Evolutionary conservation across 371 early-diverging fungal species (phyloP).

Genomic region (Lichtheimia ramosa): DNA sequence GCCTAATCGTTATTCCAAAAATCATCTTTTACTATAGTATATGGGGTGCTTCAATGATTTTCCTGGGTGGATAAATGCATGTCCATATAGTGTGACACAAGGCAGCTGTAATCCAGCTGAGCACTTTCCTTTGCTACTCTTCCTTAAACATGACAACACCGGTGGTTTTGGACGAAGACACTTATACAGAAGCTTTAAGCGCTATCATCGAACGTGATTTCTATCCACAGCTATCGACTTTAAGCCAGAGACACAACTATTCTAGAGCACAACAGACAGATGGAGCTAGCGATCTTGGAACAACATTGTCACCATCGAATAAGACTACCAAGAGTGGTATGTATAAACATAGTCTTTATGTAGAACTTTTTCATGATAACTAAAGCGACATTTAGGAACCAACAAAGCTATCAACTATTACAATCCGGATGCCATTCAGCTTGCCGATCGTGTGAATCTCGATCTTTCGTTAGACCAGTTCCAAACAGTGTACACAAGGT

Average conservation of each 20-base stretch:
- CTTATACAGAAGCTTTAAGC: conserved; percentile 75
- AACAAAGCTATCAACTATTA: conserved; percentile 30
- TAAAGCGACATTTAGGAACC: no score
- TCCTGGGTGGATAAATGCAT: no score
- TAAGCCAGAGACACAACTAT: conserved; percentile 61
- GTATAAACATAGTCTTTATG: background rate
- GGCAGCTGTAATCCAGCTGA: no score
- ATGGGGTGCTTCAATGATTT: no score
- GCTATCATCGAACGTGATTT: conserved; percentile 85
- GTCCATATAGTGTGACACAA: no score
- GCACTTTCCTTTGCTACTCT: no score
- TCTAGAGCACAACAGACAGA: conserved; percentile 30
- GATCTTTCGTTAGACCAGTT: conserved; percentile 63
- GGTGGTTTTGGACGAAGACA: conserved; percentile 73
- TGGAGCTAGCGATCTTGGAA: conserved; percentile 4
- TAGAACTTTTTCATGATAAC: no score
- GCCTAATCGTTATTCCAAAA: no score
- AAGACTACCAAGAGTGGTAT: background rate
- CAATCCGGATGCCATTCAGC: conserved; percentile 22
- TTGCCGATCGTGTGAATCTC: conserved; percentile 43
- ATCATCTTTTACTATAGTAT: no score
- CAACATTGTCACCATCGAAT: background rate
- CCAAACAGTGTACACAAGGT: conserved; percentile 73
- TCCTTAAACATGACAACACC: conserved; percentile 15
- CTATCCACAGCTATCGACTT: conserved; percentile 72